Percentiles rank a stretch among this genome's conserved stretches.
phyloP scores from a whole-genome alignment of 768 basidiomycete genomes.

The Macrolepiota fuliginosa region DNA sequence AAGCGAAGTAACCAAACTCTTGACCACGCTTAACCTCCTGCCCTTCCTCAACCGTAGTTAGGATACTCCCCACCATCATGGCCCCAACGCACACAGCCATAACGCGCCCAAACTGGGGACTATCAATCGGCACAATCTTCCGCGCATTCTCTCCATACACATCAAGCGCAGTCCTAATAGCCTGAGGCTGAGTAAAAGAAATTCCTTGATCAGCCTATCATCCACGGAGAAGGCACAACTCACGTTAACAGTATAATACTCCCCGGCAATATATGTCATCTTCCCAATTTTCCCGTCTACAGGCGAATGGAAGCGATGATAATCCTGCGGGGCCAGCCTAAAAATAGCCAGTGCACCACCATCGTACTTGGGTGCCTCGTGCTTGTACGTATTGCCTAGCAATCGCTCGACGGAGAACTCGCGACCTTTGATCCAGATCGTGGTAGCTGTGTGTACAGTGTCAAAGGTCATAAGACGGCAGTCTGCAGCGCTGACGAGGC shows the following conservation, averaged over 20 bases:
- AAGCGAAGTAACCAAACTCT: conserved; percentile 94
- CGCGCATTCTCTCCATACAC: conserved; percentile 95
- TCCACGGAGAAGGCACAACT: conserved; percentile 20
- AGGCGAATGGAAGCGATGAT: conserved; percentile 90
- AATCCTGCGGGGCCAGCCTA: conserved; percentile 90
- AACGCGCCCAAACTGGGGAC: conserved; percentile 84
- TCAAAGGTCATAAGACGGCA: conserved; percentile 96
- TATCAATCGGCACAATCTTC: conserved; percentile 91
- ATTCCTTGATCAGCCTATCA: background rate
- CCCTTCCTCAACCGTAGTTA: conserved; percentile 84
- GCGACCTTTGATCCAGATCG: conserved; percentile 95
- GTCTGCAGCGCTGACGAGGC: conserved; percentile 89
- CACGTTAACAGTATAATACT: conserved; percentile 96
- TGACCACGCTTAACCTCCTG: conserved; percentile 78
- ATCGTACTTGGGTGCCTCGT: conserved; percentile 64
- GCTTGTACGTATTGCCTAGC: conserved; percentile 75
- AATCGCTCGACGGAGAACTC: conserved; percentile 83
- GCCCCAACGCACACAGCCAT: conserved; percentile 92
- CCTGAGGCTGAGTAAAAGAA: conserved; percentile 68
- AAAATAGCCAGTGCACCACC: conserved; percentile 90
- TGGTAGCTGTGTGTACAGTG: conserved; percentile 80
- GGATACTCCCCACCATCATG: conserved; percentile 94
- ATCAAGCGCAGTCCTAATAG: conserved; percentile 84
- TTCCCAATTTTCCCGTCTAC: conserved; percentile 82
- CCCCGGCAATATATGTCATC: conserved; percentile 82